phyloP scores from a whole-genome alignment of 352 stramenopile species.

The Phytophthora nicotianae region DNA sequence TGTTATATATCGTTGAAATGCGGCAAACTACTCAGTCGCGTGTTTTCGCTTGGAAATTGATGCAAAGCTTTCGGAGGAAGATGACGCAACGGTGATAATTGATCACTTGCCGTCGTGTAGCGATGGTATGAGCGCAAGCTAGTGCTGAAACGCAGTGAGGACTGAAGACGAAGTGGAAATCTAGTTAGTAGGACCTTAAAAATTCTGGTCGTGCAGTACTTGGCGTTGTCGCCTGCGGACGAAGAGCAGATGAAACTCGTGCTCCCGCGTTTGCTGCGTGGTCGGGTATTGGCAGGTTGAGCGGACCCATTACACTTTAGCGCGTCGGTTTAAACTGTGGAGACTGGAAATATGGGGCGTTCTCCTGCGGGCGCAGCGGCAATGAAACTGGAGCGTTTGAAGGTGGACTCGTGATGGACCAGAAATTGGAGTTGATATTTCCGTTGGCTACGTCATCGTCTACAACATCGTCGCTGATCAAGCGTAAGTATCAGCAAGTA shows the following conservation, averaged over 20 bases:
- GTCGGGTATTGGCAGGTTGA: slow-evolving; percentile 37
- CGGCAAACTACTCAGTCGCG: slow-evolving; percentile 9
- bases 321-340: slow-evolving; percentile 68
- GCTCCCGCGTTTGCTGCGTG: slow-evolving; percentile 50
- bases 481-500: slow-evolving; percentile 33
- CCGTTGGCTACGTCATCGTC: slow-evolving; percentile 39
- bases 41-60: slow-evolving; percentile 60
- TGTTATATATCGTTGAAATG: slow-evolving; percentile 34
- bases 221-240: slow-evolving; percentile 47
- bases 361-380: slow-evolving; percentile 37
- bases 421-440: slow-evolving; percentile 69
- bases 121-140: not conserved
- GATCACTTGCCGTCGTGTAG: slow-evolving; percentile 52
- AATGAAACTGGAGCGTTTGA: slow-evolving; percentile 15
- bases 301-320: slow-evolving; percentile 38
- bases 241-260: slow-evolving; percentile 48
- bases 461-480: not conserved
- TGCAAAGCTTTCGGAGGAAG: slow-evolving; percentile 18
- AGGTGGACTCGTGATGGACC: slow-evolving; percentile 55
- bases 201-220: slow-evolving; percentile 53
- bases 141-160: not conserved
- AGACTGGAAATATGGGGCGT: slow-evolving; percentile 55
- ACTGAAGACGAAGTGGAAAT: slow-evolving; percentile 16
- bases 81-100: slow-evolving; percentile 33
- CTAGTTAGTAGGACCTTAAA: slow-evolving; percentile 27